Evolutionary conservation across 768 basidiomycete species (phyloP).

Genomic region (Hygrophorus pudorinus): DNA sequence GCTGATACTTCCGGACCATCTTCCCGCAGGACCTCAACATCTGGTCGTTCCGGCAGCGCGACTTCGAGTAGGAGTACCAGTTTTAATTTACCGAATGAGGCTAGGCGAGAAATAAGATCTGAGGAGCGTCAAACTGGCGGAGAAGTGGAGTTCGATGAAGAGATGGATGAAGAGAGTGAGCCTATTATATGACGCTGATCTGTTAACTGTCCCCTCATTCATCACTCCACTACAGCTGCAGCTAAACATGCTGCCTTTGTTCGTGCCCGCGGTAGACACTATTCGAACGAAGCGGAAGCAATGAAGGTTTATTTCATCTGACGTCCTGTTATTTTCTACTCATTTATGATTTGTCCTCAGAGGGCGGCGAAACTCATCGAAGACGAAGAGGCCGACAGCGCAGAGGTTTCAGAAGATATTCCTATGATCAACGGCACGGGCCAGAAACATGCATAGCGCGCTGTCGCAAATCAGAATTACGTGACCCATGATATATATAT

Average conservation of each 20-base stretch:
- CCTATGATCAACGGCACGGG: constrained; percentile 11
- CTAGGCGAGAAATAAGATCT: constrained; percentile 46
- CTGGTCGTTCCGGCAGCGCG: constrained; percentile 50
- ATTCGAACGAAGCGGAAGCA: constrained; percentile 85
- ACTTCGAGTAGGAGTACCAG: constrained; percentile 73
- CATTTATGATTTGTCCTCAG: constrained; percentile 25
- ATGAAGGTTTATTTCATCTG: constrained; percentile 61
- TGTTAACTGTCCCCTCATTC: background rate
- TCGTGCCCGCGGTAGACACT: constrained; percentile 72
- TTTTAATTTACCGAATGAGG: constrained; percentile 70
- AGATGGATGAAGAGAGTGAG: constrained; percentile 85
- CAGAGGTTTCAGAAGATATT: constrained; percentile 17
- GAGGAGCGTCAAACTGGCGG: constrained; percentile 52
- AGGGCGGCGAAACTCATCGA: constrained; percentile 54
- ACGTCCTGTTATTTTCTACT: constrained; percentile 4
- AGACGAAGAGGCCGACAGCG: constrained; percentile 49
- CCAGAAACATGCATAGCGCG: no score
- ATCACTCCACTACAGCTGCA: constrained; percentile 38
- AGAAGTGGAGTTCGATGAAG: constrained; percentile 66
- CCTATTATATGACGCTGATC: constrained; percentile 7
- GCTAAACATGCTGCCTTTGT: constrained; percentile 78
- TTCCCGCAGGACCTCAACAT: constrained; percentile 55
- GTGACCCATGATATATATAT: no score
- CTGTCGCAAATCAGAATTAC: no score
- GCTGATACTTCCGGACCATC: constrained; percentile 57